Evolutionary conservation across 2,329 filamentous ascomycete species (phyloP), one percentile per base, ranked within the genome.

Genomic region (Xylariaceae sp.): DNA sequence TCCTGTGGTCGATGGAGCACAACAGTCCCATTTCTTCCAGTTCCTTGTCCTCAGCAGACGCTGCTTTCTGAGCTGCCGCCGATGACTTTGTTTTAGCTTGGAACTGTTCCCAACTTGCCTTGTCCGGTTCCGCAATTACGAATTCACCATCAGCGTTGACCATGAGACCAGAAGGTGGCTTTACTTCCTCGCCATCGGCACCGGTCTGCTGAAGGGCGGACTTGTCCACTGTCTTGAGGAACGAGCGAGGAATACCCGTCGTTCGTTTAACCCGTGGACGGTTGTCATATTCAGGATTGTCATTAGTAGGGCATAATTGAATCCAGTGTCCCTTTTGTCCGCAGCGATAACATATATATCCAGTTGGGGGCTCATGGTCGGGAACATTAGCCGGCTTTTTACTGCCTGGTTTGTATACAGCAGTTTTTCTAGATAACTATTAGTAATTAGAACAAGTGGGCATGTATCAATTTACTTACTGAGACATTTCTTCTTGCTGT

Each of bases 261-360:
- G 94, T 97, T 57, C 93, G 87, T 79, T 97, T 97, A 61, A 97
- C 91, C 56, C 93, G 87, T 43, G 92, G 91, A 48, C 91, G 88
- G 63, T 92, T 92, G 74, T 99, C 94, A 72, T 92, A 97, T 57
- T 92, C 92, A 3, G 94, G 93, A 63, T 99, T 92, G 71, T 96
- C 91, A 72, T 99, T 99, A n/a, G 93, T 99, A 6, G 94, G 94
- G 68, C 94, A 99, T 46, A 91, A 84, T 75, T 97, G 93, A 59
- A 99, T 99, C 93, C 93, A 99, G 72, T 99, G 94, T n/a, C 92
- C 94, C 76, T 97, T 97, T 72, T 97, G 89, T 57, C 92, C 89
- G 73, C 94, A 99, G 43, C 94, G 88, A 71, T 97, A 96, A 75
- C 94, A 99, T 57, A 97, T 88, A 72, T 99, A 99, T 47, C 92